Base-by-base conservation (phyloP, 2,329 filamentous ascomycete genomes). In the Aspergillus awamori region DNA sequence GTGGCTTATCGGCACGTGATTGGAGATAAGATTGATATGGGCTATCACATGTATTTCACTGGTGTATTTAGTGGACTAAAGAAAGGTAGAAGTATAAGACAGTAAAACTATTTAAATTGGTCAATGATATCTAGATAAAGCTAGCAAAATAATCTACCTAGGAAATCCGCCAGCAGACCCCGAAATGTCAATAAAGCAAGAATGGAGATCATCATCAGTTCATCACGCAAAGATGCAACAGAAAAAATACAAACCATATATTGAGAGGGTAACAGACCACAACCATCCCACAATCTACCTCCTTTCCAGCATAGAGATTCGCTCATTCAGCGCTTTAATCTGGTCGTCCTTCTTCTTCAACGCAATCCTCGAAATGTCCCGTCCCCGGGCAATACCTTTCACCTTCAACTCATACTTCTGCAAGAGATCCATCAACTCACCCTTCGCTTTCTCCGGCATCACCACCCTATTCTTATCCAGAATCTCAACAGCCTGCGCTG, bases 321-420 rank as follows among this genome's bases (percentile, higher is more conserved):
- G 79, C 71, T 90, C 79, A 79, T 88, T 83, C 77, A 96, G 77
- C 74, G 90, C 80, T 74, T 82, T 76, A 73, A 89, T 80, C 77
- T 87, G 78, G 72, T 86, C 76, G 79, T 94, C 88, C 65, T 87
- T 88, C 4, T 82, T 81, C 70, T 86, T 87, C 36, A 91, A 70
- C 4, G 83, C 84, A 8, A 84, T 74, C n/a, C 90, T 79, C 3
- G 85, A 83, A 6, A 89, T 84, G 62, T 94, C 89, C 2, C 90
- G 80, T 0, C 89, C 89, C 63, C 83, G 83, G 41, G 81, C 80
- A 20, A 90, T 80, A 0, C 90, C 90, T 67, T 84, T 85, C 0
- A 83, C 81, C 55, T 81, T 83, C 55, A 87, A 76, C 15, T 85
- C 83, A 65, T 90, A 82, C 48, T 77, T 83, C 38, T 82, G 79